Evolutionary conservation across 202 grass and related monocot genomes (phyloP), one percentile per base, ranked within the genome.

Genomic region (Elaeis oleifera): DNA sequence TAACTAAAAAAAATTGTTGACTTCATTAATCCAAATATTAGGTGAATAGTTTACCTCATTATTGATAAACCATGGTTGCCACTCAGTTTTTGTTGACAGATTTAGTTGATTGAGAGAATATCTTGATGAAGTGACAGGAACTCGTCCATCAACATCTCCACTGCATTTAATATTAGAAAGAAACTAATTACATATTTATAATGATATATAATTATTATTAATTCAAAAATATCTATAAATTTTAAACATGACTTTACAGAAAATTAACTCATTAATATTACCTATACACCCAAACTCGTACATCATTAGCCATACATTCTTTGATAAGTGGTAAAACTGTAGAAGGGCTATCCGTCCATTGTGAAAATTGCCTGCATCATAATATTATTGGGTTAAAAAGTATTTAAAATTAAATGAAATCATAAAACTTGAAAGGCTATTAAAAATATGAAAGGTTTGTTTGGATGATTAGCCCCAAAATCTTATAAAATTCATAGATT

Each of bases 221-320:
- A 39, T 2, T 55, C 5, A 20, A 11, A 16, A 7, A 62, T 31
- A 51, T 50, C 26, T 49, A 20, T 21, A 6, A 8, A 20, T 19
- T 8, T 56, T 19, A 52, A 24, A 54, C 21, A 19, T 64, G 16
- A 58, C 22, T 17, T 16, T 6, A 11, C 31, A 32, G 50, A 19
- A 52, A 51, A 16, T 23, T 7, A 39, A 39, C 1, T 39, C 9
- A 39, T 16, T 18, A 51, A 17, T 5, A 17, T 21, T 70, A 95
- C 90, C 83, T 95, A 83, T 95, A 95, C 11, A 90, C 81, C 81
- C 75, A 90, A 54, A 96, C 83, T 60, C 62, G 67, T 32, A 82
- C 62, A 36, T 66, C 54, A 51, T 63, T 88, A 13, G 75, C 81
- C 51, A 88, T 18, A 29, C 90, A 74, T 63, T 96, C 72, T 48